phyloP scores from a whole-genome alignment of 192 early-diverging fungal species.

The Rhizophlyctis rosea region DNA sequence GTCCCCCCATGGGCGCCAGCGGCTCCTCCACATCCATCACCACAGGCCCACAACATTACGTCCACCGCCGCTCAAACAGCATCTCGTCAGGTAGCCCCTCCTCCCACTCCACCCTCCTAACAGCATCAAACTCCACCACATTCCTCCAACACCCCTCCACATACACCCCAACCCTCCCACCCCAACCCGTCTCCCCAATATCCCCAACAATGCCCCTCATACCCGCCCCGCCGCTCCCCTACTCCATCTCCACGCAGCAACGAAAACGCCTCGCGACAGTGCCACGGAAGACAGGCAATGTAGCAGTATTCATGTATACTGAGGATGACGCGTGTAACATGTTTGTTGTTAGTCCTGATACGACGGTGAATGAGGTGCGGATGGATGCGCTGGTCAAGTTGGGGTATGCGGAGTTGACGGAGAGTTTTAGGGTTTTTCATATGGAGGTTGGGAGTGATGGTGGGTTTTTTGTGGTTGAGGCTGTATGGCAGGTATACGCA shows the following conservation, averaged over 20 bases:
- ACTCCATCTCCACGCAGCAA: background rate
- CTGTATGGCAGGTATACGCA: no score
- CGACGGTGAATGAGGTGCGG: conserved; percentile 38
- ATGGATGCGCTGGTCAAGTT: conserved; percentile 22
- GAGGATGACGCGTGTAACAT: conserved; percentile 34
- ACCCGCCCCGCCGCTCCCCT: background rate
- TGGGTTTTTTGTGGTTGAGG: conserved; percentile 9
- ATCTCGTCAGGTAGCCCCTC: no score
- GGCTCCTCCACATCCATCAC: no score
- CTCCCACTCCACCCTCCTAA: no score
- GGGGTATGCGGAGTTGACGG: conserved; percentile 21
- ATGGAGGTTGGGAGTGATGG: conserved; percentile 20
- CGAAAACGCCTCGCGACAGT: background rate
- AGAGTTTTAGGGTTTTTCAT: conserved; percentile 22
- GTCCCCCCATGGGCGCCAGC: no score
- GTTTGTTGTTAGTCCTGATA: conserved; percentile 30
- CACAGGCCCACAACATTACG: no score
- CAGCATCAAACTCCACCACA: no score
- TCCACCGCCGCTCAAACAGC: no score
- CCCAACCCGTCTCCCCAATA: no score
- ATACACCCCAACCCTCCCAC: no score
- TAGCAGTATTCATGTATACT: conserved; percentile 35
- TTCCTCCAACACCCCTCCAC: no score
- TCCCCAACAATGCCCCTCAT: no score
- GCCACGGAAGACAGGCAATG: conserved; percentile 11